Conservation (phyloP, 1,284 basidiomycete species). For the Vanrija pseudolonga region DNA sequence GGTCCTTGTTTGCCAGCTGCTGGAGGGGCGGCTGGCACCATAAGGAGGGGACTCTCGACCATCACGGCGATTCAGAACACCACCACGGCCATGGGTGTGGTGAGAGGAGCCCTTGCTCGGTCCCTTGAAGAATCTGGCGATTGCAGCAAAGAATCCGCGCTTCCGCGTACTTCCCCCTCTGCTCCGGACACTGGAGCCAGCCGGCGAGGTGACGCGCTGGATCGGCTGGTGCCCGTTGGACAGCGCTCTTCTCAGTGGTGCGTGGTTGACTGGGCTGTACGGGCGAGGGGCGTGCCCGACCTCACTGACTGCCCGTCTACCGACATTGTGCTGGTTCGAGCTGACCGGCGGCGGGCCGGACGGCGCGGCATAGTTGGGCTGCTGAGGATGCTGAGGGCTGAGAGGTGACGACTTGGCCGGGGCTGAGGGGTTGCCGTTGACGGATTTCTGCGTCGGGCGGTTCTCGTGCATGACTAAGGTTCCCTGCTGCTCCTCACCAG, state of each 20-base stretch:
- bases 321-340: not conserved
- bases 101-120: constrained; percentile 2
- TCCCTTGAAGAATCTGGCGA: constrained; percentile 43
- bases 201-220: constrained; percentile 7
- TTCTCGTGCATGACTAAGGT: constrained; percentile 47
- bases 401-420: constrained; percentile 23
- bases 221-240: constrained; percentile 25
- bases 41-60: not conserved
- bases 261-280: not conserved
- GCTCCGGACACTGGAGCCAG: constrained; percentile 28
- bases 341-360: constrained; percentile 1
- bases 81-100: no score
- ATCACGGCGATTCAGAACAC: not conserved
- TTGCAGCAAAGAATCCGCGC: constrained; percentile 44
- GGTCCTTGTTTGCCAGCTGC: constrained; percentile 45
- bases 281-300: constrained; percentile 22
- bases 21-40: constrained; percentile 29
- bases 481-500: constrained; percentile 33
- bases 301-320: constrained; percentile 38
- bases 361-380: not conserved
- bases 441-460: constrained; percentile 9
- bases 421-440: not conserved
- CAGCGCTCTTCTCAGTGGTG: constrained; percentile 34
- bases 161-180: constrained; percentile 30
- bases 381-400: not conserved